These are phyloP conservation scores for Metschnikowia similis DNA, from an alignment of 805 yeast species.

Conservation along the genomic window DNA sequence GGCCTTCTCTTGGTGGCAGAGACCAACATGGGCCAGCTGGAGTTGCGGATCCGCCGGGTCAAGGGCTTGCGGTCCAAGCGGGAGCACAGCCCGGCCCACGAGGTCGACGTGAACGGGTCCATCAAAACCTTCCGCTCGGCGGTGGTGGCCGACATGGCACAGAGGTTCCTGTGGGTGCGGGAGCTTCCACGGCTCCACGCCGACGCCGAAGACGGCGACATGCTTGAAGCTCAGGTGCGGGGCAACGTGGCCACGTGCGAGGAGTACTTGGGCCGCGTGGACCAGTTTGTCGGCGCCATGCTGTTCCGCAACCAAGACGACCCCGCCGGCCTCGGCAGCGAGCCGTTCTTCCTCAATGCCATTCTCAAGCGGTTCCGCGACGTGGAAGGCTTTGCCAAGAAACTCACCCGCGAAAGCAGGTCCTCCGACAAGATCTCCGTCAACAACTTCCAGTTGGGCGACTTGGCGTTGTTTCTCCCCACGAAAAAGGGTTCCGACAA, in stretches of 20 bases:
- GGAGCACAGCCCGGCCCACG: slow-evolving; percentile 22
- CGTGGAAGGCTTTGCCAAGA: slow-evolving; percentile 85
- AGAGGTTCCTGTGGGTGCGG: slow-evolving; percentile 45
- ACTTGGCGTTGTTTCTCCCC: slow-evolving; percentile 80
- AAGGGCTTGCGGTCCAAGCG: slow-evolving; percentile 63
- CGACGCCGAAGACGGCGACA: slow-evolving; percentile 5
- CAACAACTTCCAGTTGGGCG: slow-evolving; percentile 63
- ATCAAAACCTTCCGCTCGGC: slow-evolving; percentile 31
- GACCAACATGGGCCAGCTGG: slow-evolving; percentile 21
- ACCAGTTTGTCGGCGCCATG: slow-evolving; percentile 19
- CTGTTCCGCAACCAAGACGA: slow-evolving; percentile 14
- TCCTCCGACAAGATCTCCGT: slow-evolving; percentile 51
- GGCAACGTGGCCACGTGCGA: slow-evolving; percentile 2
- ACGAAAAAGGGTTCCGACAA: slow-evolving; percentile 48
- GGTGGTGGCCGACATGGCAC: slow-evolving; percentile 39
- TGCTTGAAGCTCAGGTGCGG: slow-evolving; percentile 5
- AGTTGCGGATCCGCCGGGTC: slow-evolving; percentile 62
- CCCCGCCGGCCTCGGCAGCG: background rate
- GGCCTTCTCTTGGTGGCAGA: slow-evolving; percentile 64
- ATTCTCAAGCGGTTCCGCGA: slow-evolving; percentile 77
- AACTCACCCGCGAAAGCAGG: slow-evolving; percentile 69
- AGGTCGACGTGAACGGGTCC: background rate
- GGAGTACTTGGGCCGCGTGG: background rate
- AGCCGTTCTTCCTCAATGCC: slow-evolving; percentile 35
- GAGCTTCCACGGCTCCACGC: slow-evolving; percentile 1